Evolutionary conservation across 2,329 filamentous ascomycete genomes (phyloP).

Genomic region (Ophiostoma sp.): DNA sequence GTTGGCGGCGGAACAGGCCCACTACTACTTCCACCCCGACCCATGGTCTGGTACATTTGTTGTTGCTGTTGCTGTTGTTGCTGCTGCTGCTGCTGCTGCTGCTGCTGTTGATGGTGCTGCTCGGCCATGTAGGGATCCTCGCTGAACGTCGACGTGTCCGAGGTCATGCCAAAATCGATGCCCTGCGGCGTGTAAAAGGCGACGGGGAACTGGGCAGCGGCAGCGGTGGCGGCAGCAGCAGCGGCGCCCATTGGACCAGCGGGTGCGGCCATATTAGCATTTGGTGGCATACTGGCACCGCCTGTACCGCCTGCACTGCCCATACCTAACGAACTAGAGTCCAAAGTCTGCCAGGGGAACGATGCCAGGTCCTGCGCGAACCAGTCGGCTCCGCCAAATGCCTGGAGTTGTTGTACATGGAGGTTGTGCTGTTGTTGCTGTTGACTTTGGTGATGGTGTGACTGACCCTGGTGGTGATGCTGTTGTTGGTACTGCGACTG

Average conservation of each 20-base stretch:
- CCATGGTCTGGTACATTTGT: not conserved
- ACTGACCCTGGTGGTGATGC: not conserved
- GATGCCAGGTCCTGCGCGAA: constrained; percentile 14
- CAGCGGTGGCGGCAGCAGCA: not conserved
- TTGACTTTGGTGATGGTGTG: constrained; percentile 16
- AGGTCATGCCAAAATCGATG: constrained; percentile 24
- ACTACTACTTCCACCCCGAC: not conserved
- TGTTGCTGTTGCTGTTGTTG: not conserved
- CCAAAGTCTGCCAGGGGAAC: constrained; percentile 22
- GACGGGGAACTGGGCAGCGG: not conserved
- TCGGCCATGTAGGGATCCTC: constrained; percentile 24
- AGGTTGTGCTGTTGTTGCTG: constrained; percentile 15
- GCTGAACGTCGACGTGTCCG: constrained; percentile 21
- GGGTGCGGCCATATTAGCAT: not conserved
- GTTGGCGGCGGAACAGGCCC: not conserved
- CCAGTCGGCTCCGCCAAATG: constrained; percentile 25
- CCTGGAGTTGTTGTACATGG: constrained; percentile 20
- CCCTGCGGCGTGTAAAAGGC: not conserved
- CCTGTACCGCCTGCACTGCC: not conserved
- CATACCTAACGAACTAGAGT: not conserved
- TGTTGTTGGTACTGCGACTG: not conserved
- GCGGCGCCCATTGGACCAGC: not conserved
- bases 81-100: not conserved
- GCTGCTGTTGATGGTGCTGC: not conserved
- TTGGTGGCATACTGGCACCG: not conserved